Percentiles rank a stretch among this genome's conserved stretches.
phyloP scores from a whole-genome alignment of 2,329 filamentous ascomycete species.

The Epichloe elymi region DNA sequence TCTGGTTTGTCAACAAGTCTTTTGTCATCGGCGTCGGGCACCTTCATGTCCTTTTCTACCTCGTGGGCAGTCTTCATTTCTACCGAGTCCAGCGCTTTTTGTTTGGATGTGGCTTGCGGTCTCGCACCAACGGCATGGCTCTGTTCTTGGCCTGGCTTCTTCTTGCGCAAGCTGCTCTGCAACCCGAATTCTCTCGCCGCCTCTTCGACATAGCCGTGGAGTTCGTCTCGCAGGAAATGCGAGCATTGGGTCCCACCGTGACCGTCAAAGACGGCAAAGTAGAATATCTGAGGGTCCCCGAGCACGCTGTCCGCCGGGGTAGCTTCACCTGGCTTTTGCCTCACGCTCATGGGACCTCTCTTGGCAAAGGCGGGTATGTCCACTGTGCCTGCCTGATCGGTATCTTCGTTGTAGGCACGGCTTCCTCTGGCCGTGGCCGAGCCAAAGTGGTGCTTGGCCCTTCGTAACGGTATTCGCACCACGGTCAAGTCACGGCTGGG shows the following conservation, averaged over 20 bases:
- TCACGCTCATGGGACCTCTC: conserved; percentile 54
- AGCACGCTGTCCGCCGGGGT: conserved; percentile 62
- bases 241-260: conserved; percentile 87
- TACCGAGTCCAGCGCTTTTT: conserved; percentile 20
- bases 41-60: conserved; percentile 24
- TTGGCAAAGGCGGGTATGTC: conserved; percentile 88
- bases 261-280: conserved; percentile 93
- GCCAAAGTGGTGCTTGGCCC: conserved; percentile 93
- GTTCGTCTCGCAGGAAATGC: conserved; percentile 66
- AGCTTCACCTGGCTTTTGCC: conserved; percentile 41
- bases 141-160: conserved; percentile 15
- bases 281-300: conserved; percentile 88
- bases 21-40: conserved; percentile 18
- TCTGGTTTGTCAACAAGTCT: conserved; percentile 22
- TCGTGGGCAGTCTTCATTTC: conserved; percentile 38
- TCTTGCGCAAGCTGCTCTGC: conserved; percentile 54
- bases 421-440: conserved; percentile 66
- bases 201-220: conserved; percentile 83
- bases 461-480: conserved; percentile 83
- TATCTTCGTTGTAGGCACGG: conserved; percentile 83
- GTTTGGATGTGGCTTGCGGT: conserved; percentile 12
- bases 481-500: conserved; percentile 70
- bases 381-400: conserved; percentile 87
- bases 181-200: conserved; percentile 65
- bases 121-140: conserved; percentile 2